These are phyloP conservation scores for Aspergillus intermedius DNA, from an alignment of 2,329 filamentous ascomycete species.

Conservation along the genomic window DNA sequence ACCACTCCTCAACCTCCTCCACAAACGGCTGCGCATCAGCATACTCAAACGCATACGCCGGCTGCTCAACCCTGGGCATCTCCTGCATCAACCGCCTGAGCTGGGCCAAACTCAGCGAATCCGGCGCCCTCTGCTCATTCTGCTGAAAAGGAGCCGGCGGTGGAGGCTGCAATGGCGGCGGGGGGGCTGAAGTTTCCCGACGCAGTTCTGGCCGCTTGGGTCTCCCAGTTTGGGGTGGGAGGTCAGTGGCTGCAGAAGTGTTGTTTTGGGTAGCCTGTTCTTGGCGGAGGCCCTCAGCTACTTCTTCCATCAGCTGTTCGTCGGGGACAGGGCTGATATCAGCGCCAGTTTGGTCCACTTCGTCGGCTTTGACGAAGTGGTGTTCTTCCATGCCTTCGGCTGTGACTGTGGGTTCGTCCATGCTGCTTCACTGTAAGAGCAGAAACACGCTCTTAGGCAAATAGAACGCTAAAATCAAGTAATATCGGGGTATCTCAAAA, in stretches of 20 bases:
- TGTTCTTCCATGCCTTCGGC: constrained; percentile 25
- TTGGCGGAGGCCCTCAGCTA: constrained; percentile 32
- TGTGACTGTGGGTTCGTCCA: constrained; percentile 22
- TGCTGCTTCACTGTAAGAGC: constrained; percentile 6
- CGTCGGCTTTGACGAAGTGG: constrained; percentile 44
- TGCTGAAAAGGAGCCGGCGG: constrained; percentile 41
- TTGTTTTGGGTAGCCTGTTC: constrained; percentile 22
- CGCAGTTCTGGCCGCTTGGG: constrained; percentile 30
- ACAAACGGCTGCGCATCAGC: constrained; percentile 65
- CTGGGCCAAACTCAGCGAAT: constrained; percentile 71
- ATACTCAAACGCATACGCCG: constrained; percentile 81
- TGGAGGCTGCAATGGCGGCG: constrained; percentile 41
- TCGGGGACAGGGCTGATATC: constrained; percentile 42
- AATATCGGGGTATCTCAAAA: constrained; percentile 12
- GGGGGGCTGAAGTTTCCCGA: constrained; percentile 32
- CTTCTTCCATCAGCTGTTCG: constrained; percentile 37
- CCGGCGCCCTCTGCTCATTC: constrained; percentile 39
- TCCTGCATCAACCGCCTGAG: constrained; percentile 67
- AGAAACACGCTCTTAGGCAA: neutral
- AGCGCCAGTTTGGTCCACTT: constrained; percentile 43
- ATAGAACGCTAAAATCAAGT: neutral
- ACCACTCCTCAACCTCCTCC: constrained; percentile 96
- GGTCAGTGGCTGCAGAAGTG: constrained; percentile 6
- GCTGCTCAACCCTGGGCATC: constrained; percentile 61
- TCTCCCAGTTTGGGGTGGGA: constrained; percentile 8